A percentile compares a stretch with the other conserved stretches of the same genome.
These are phyloP conservation scores for Bryoerythrophyllum caledonicum DNA, from an alignment of 225 moss, liverwort and hornwort genomes.

Conservation along the genomic window DNA sequence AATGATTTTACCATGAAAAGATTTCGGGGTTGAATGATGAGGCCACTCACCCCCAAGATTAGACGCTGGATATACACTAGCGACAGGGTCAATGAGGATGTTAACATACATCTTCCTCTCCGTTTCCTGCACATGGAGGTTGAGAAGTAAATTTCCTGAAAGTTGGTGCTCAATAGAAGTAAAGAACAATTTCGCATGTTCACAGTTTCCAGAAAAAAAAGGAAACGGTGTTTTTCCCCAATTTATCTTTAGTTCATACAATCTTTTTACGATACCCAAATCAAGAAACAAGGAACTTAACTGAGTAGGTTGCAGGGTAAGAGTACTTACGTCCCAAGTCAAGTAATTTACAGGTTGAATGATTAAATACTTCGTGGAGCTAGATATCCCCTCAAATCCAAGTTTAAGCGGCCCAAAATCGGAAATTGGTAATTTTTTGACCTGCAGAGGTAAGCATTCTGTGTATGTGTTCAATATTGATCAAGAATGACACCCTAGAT, in stretches of 20 bases:
- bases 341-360: constrained; percentile 37
- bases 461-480: neutral
- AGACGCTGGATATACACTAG: neutral
- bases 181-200: neutral
- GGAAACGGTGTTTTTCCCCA: neutral
- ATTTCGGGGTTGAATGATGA: neutral
- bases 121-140: constrained; percentile 12
- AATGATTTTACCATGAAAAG: neutral
- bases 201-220: neutral
- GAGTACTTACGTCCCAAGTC: constrained; percentile 36
- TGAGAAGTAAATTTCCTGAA: neutral
- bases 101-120: constrained; percentile 23
- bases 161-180: neutral
- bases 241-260: neutral
- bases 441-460: constrained; percentile 20
- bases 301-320: neutral
- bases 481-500: neutral
- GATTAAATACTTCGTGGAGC: constrained; percentile 12
- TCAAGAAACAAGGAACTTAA: neutral
- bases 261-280: neutral
- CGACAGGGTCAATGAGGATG: constrained; percentile 14
- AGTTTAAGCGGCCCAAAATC: constrained; percentile 25
- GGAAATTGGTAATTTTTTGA: constrained; percentile 22
- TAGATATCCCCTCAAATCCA: constrained; percentile 30
- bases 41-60: constrained; percentile 30